Base-by-base conservation (phyloP, 1,284 basidiomycete genomes). In the Stereum hirsutum region DNA sequence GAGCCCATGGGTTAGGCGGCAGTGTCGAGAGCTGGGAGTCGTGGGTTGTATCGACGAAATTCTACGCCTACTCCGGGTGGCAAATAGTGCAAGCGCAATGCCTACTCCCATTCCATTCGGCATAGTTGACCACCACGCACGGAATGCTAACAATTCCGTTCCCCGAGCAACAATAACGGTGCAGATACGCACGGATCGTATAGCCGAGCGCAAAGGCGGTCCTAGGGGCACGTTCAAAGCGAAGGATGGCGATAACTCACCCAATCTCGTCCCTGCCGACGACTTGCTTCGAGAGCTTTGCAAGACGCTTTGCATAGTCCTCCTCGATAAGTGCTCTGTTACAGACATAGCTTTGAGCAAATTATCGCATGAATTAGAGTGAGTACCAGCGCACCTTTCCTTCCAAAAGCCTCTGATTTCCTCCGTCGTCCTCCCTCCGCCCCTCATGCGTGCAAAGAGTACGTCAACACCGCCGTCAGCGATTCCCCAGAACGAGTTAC, bases 401-500 rank as follows among this genome's bases (percentile, higher is more conserved):
- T 89, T 93, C 87, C 90, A 93, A 57, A 87, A 91, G 32, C 66
- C 74, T 51, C 75, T 75, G 40, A 98, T 59, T 54, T 98, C 95
- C 35, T 98, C 94, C 60, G 91, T 78, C 1, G 92, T 93, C 54
- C 88, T 74, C n/a, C 74, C 66, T 4, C 88, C 88, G 3, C 84
- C 86, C 33, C 90, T 78, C 77, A 96, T 86, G 46, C 93, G 75
- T 7, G 85, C 81, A 62, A 92, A 86, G 37, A 99, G 68, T 38
- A 92, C 89, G 54, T 96, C 91, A 50, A 89, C 93, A 19, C 94
- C 94, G 23, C 75, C 81, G 66, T 96, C 92, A 33, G 73, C 77
- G 23, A 74, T 56, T 5, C 89, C 89, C 95, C 95, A 98, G 66
- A 98, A 99, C 1, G 92, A 80, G 62, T 99, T 99, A 64, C 94